A percentile compares a stretch with the other conserved stretches of the same genome.
phyloP scores from a whole-genome alignment of 805 yeast species.

The Grigorovia jiainica region DNA sequence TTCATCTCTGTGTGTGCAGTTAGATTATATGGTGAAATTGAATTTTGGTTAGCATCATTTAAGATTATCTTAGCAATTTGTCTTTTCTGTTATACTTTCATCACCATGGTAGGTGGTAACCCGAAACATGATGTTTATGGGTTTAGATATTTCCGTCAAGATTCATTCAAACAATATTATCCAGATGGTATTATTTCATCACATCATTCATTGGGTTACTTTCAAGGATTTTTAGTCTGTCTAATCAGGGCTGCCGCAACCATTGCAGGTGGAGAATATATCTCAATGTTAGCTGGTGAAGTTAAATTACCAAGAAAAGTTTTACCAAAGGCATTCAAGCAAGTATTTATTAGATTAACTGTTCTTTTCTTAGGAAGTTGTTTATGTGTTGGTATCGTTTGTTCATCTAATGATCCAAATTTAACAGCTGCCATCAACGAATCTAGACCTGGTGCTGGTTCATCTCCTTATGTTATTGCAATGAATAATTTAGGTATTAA shows the following conservation, averaged over 20 bases:
- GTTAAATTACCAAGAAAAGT: constrained; percentile 60
- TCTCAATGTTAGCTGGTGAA: constrained; percentile 81
- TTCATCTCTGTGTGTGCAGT: constrained; percentile 66
- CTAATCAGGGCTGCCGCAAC: constrained; percentile 66
- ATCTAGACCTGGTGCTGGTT: constrained; percentile 66
- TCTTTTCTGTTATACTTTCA: constrained; percentile 60
- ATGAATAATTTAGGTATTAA: constrained; percentile 61
- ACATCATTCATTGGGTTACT: constrained; percentile 38
- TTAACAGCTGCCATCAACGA: constrained; percentile 48
- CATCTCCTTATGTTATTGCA: constrained; percentile 77
- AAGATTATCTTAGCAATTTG: constrained; percentile 71
- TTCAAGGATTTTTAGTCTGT: constrained; percentile 64
- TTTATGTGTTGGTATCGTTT: constrained; percentile 66
- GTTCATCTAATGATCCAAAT: constrained; percentile 58
- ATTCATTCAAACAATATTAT: constrained; percentile 47
- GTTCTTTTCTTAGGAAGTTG: constrained; percentile 67
- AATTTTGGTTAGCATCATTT: constrained; percentile 68
- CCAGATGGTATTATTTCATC: constrained; percentile 35
- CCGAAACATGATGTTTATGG: constrained; percentile 59
- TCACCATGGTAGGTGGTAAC: constrained; percentile 84
- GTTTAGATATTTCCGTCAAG: constrained; percentile 45
- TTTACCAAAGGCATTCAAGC: constrained; percentile 70
- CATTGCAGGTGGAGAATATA: constrained; percentile 79
- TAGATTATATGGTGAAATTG: constrained; percentile 67
- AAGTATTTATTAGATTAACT: constrained; percentile 59